Conservation (phyloP, 2,329 filamentous ascomycete genomes). For the Epichloe gansuensis region DNA sequence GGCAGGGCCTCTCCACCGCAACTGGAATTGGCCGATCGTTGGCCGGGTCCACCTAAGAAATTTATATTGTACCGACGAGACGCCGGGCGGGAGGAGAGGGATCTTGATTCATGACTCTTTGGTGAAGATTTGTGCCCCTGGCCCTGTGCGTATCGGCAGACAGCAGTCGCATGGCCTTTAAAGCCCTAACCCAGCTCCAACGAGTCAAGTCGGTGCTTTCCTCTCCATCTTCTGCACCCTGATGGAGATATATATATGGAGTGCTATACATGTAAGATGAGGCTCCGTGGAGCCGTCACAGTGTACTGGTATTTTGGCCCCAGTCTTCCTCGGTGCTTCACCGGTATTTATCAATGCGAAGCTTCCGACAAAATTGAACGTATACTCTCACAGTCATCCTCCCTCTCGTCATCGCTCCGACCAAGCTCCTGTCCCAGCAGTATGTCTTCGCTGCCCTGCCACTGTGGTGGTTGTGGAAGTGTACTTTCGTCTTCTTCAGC, state of each 20-base stretch:
- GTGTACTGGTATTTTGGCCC: conserved; percentile 5
- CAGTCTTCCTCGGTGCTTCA: conserved; percentile 20
- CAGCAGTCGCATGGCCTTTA: neutral
- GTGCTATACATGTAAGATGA: neutral
- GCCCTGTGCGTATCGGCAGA: neutral
- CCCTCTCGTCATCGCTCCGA: conserved; percentile 23
- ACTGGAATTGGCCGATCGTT: conserved; percentile 16
- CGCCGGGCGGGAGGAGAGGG: conserved; percentile 9
- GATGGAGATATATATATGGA: neutral
- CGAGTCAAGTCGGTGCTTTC: neutral
- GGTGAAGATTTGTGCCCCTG: neutral
- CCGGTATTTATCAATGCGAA: conserved; percentile 1
- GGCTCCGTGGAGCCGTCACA: conserved; percentile 3
- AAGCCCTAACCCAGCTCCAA: neutral
- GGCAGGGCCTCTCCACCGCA: conserved; percentile 8
- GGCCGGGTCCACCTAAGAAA: neutral
- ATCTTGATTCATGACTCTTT: conserved; percentile 3
- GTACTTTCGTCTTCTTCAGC: conserved; percentile 51
- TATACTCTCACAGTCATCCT: conserved; percentile 5
- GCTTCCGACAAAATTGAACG: conserved; percentile 8
- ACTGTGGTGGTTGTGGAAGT: conserved; percentile 48
- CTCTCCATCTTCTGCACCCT: neutral
- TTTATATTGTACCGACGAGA: conserved; percentile 13
- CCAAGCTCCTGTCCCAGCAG: conserved; percentile 36
- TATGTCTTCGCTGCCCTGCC: conserved; percentile 54